Conservation (phyloP, 2,329 filamentous ascomycete species). For the Chalaropsis thielavioides region DNA sequence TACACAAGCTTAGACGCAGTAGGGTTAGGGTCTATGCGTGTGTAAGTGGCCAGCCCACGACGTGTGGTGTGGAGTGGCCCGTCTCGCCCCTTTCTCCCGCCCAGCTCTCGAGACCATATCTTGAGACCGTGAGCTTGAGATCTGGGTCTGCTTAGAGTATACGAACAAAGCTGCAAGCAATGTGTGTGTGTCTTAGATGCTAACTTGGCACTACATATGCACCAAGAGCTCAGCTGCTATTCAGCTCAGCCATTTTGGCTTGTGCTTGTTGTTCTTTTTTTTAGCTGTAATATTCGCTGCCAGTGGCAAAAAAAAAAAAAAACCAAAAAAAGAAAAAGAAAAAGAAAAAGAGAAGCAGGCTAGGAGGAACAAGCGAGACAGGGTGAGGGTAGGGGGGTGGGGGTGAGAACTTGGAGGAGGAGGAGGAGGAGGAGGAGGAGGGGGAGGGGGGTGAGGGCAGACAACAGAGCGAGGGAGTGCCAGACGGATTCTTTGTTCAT, state of each 20-base stretch:
- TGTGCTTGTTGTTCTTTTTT: too few species aligned
- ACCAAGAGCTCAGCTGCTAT: not conserved
- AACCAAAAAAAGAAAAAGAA: not conserved
- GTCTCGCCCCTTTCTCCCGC: too few species aligned
- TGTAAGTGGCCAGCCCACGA: not conserved
- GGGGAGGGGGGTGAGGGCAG: too few species aligned
- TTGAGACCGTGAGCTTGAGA: too few species aligned
- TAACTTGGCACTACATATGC: not conserved
- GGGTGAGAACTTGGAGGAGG: too few species aligned
- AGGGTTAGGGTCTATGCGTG: not conserved
- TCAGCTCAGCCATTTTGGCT: too few species aligned
- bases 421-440: too few species aligned
- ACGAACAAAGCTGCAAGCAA: too few species aligned
- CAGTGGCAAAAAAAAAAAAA: not conserved
- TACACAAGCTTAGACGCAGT: not conserved
- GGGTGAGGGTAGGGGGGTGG: too few species aligned
- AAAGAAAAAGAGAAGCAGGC: not conserved
- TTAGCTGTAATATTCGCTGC: too few species aligned
- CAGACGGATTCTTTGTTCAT: not conserved
- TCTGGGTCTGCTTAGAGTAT: not conserved
- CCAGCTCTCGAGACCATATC: not conserved
- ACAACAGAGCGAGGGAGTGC: not conserved
- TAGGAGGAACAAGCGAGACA: not conserved
- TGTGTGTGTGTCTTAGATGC: not conserved
- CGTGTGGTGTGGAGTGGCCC: too few species aligned